A percentile compares a stretch with the other conserved stretches of the same genome.
Evolutionary conservation across 306 rosid genomes (phyloP).

Genomic region (Acacia confusa): DNA sequence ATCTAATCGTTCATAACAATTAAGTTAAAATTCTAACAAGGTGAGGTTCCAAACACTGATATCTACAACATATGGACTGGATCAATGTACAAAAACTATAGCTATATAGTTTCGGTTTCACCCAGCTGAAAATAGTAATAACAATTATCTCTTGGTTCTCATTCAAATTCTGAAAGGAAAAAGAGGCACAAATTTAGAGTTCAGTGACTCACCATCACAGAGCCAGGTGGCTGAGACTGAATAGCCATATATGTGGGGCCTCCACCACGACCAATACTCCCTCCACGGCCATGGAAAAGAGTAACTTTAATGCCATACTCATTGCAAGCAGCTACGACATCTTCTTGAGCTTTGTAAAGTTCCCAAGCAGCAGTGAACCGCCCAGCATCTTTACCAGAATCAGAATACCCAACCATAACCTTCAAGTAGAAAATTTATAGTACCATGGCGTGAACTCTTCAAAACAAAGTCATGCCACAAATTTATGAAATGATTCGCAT

Average conservation of each 20-base stretch:
- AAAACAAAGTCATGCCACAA: conserved; percentile 1
- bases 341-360: conserved; percentile 97
- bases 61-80: neutral
- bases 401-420: conserved; percentile 99
- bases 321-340: conserved; percentile 89
- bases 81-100: neutral
- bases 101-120: neutral
- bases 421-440: conserved; percentile 39
- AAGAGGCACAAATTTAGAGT: conserved; percentile 11
- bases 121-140: neutral
- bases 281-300: conserved; percentile 94
- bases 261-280: conserved; percentile 97
- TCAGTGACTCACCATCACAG: conserved; percentile 72
- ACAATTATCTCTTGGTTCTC: neutral
- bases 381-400: conserved; percentile 98
- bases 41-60: neutral
- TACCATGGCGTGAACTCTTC: conserved; percentile 24
- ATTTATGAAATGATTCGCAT: neutral
- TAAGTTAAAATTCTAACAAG: neutral
- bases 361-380: conserved; percentile 98
- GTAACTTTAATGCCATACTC: conserved; percentile 88
- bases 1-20: conserved; percentile 9
- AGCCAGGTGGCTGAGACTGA: conserved; percentile 98
- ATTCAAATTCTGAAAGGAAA: conserved; percentile 15
- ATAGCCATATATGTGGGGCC: conserved; percentile 97